Conservation (phyloP, 306 rosid genomes). For the Rubus idaeus region DNA sequence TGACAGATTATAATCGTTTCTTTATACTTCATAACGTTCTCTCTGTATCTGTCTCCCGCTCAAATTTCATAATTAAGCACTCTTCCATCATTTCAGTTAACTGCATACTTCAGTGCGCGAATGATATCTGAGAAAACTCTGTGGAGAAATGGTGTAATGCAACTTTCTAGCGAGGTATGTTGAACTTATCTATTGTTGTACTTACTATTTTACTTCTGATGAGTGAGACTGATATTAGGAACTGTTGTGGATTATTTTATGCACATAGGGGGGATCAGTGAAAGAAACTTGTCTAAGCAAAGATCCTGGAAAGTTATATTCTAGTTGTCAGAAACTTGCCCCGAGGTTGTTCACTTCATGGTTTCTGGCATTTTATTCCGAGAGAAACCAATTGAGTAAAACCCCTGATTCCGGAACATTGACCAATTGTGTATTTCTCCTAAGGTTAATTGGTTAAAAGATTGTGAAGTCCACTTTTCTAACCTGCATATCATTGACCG, state of each 20-base stretch:
- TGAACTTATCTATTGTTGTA: constrained; percentile 2
- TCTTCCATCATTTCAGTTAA: constrained; percentile 47
- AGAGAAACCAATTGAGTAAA: constrained; percentile 5
- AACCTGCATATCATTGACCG: not conserved
- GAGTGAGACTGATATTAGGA: not conserved
- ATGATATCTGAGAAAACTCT: constrained; percentile 75
- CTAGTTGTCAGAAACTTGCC: not conserved
- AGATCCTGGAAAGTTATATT: not conserved
- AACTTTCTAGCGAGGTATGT: constrained; percentile 57
- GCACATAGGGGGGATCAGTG: not conserved
- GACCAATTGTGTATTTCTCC: too few relatives aligned
- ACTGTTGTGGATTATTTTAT: not conserved
- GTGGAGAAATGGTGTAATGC: constrained; percentile 69
- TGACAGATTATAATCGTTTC: not conserved
- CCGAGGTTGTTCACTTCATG: not conserved
- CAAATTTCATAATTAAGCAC: not conserved
- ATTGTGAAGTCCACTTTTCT: not conserved
- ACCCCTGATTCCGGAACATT: not conserved
- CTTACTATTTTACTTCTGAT: not conserved
- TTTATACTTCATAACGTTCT: not conserved
- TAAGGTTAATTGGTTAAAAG: not conserved
- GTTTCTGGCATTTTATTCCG: not conserved
- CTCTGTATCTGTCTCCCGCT: not conserved
- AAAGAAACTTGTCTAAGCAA: not conserved
- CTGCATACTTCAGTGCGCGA: constrained; percentile 67